Conservation (phyloP, 2,329 filamentous ascomycete species). For the Diatrype stigma region DNA sequence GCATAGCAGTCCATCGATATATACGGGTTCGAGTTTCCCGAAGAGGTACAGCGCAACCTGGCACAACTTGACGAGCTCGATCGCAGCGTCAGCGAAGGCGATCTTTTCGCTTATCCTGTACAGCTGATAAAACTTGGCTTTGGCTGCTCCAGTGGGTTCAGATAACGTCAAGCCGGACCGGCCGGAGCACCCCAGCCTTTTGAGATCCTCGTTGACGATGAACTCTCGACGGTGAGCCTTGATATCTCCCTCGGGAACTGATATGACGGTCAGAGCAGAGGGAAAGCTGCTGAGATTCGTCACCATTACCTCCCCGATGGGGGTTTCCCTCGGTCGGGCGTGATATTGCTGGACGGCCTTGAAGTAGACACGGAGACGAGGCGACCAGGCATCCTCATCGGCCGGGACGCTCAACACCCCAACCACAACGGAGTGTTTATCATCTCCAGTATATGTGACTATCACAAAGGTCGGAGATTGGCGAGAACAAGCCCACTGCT, state of each 20-base stretch:
- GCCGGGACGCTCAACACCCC: conserved; percentile 77
- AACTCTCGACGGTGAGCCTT: conserved; percentile 76
- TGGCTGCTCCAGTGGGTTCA: conserved; percentile 72
- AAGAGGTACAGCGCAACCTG: conserved; percentile 87
- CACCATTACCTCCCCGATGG: conserved; percentile 81
- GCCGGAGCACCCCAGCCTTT: conserved; percentile 86
- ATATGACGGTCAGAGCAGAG: conserved; percentile 86
- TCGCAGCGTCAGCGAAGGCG: conserved; percentile 70
- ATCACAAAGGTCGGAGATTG: conserved; percentile 88
- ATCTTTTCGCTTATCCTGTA: conserved; percentile 85
- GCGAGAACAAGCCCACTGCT: conserved; percentile 96
- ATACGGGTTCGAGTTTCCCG: conserved; percentile 79
- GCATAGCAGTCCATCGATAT: conserved; percentile 87
- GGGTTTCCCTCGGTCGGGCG: conserved; percentile 76
- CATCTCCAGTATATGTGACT: conserved; percentile 86
- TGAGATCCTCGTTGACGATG: conserved; percentile 91
- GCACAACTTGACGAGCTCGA: conserved; percentile 86
- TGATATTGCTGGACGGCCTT: conserved; percentile 80
- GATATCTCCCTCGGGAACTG: conserved; percentile 82
- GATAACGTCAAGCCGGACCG: conserved; percentile 79
- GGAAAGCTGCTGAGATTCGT: conserved; percentile 92
- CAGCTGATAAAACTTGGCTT: conserved; percentile 86
- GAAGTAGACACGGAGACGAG: conserved; percentile 76
- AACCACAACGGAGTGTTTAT: conserved; percentile 71
- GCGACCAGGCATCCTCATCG: conserved; percentile 76